A percentile compares a stretch with the other conserved stretches of the same genome.
These are phyloP conservation scores for Fusarium denticulatum DNA, from an alignment of 2,329 filamentous ascomycete species.

Conservation along the genomic window DNA sequence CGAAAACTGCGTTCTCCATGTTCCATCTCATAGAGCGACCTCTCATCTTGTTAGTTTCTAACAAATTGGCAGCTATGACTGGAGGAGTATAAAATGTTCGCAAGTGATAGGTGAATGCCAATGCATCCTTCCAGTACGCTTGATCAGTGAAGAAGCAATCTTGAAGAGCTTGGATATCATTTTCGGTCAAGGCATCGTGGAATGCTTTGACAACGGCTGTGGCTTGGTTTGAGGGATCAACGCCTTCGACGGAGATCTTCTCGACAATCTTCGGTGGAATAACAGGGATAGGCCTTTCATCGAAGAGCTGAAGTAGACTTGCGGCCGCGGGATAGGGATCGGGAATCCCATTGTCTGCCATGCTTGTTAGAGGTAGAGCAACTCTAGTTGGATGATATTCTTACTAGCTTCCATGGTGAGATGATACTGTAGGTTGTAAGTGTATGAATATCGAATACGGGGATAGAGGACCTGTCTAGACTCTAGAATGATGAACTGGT, in stretches of 20 bases:
- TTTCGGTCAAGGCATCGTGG: not conserved
- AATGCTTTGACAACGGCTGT: not conserved
- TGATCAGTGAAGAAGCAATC: constrained; percentile 15
- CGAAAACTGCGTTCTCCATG: constrained; percentile 12
- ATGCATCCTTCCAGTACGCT: constrained; percentile 27
- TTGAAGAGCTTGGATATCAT: not conserved
- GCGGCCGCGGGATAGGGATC: not conserved
- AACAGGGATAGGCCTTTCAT: constrained; percentile 1
- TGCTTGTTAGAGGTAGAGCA: accelerated
- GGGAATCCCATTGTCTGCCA: too few relatives aligned
- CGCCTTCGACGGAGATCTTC: not conserved
- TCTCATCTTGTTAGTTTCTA: not conserved
- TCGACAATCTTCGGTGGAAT: not conserved
- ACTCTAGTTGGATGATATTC: accelerated
- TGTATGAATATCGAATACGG: too few relatives aligned
- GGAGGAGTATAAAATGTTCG: constrained; percentile 8
- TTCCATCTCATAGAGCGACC: not conserved
- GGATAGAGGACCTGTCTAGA: too few relatives aligned
- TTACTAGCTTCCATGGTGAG: not conserved
- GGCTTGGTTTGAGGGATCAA: not conserved
- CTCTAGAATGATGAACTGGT: too few relatives aligned
- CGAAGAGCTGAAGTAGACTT: constrained; percentile 7
- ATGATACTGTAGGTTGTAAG: accelerated
- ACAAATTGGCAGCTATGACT: not conserved
- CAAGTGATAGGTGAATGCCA: constrained; percentile 29